Base-by-base conservation (phyloP, 2,329 filamentous ascomycete species). In the Arthrinium phaeospermum region DNA sequence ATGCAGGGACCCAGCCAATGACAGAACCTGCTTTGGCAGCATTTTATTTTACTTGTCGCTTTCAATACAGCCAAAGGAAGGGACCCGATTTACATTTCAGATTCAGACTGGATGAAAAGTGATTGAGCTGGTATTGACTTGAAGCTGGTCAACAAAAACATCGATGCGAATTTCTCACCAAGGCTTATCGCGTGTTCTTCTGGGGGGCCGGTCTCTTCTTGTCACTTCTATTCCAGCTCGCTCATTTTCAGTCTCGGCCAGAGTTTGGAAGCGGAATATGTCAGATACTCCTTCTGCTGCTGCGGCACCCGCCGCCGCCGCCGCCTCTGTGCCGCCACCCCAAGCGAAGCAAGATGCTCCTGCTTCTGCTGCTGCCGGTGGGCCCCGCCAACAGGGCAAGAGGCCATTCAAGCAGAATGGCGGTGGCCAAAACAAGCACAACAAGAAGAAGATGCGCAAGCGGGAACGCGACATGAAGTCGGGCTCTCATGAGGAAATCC, bases 401-500 rank as follows among this genome's bases (percentile, higher is more conserved):
- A 37, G 57, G 34, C 67, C 30, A 16, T 68, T 45, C 24, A 68
- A 47, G 67, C 41, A 68, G 41, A 68, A 68, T 46, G 45, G 67
- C 24, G 67, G 67, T 6, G 67, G 45, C 22, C 67, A 44, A 14
- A 53, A 47, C 4, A 69, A 51, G 46, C 68, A 49, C 70, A 75
- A 45, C 74, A 76, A n/a, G 76, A 77, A 69, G 77, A 89, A 89
- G 80, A 85, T 85, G 51, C 80, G 81, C 51, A 90, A 89, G 85
- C 86, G 87, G 71, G 87, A 90, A 78, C 86, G 86, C 74, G 88
- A 89, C 75, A 91, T 88, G 74, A 88, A 88, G 57, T 88, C 89
- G 74, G 91, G 90, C 12, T 90, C 90, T 0, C 85, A 86, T 27
- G 92, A 94, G 73, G 91, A 94, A 78, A 90, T 94, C 67, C 84